Evolutionary conservation across 2,329 filamentous ascomycete species (phyloP).

Genomic region (Trichoderma sp.): DNA sequence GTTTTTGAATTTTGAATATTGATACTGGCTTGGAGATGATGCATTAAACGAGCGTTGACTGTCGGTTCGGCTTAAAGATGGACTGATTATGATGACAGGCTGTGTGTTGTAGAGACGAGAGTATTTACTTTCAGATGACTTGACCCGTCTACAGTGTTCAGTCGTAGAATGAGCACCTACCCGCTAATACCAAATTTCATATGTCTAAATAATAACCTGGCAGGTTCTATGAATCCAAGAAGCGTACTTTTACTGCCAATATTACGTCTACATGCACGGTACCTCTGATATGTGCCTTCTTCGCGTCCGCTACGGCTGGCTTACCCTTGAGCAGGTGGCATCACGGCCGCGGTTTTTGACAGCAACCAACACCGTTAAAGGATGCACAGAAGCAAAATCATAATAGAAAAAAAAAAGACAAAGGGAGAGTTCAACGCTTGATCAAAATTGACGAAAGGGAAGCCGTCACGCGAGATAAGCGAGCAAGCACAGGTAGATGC

Average conservation of each 20-base stretch:
- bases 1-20: neutral
- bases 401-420: neutral
- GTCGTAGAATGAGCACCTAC: neutral
- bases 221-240: neutral
- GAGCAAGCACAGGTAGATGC: neutral
- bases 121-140: neutral
- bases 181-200: neutral
- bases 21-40: neutral
- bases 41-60: neutral
- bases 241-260: too few species aligned
- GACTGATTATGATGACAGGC: neutral
- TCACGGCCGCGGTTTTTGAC: neutral
- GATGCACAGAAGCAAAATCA: neutral
- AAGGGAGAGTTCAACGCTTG: neutral
- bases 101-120: neutral
- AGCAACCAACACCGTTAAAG: neutral
- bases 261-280: neutral
- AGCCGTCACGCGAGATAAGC: neutral
- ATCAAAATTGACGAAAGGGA: neutral
- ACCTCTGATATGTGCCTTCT: neutral
- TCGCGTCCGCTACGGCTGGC: neutral
- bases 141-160: neutral
- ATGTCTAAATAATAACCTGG: neutral
- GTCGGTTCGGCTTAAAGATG: neutral
- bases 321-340: neutral